Percentiles rank a stretch among this genome's conserved stretches.
phyloP scores from a whole-genome alignment of 2,329 filamentous ascomycete species.

The Lecanicillium sp. region DNA sequence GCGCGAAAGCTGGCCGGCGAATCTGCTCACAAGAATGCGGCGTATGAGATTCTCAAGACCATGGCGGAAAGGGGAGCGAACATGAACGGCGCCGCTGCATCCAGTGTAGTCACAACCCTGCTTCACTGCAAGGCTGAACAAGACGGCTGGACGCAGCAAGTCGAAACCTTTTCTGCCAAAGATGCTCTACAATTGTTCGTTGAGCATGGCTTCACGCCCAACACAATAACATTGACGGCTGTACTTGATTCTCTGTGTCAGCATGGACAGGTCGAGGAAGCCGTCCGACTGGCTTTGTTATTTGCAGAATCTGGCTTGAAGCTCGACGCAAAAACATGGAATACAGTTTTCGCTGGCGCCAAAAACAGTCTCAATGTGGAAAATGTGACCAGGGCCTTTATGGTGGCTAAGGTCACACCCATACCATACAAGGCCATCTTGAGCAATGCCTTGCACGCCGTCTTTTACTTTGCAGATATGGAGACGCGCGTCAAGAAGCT shows the following conservation, averaged over 20 bases:
- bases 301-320: slow-evolving; percentile 41
- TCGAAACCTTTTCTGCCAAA: slow-evolving; percentile 24
- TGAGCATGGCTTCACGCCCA: slow-evolving; percentile 55
- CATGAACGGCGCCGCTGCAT: slow-evolving; percentile 40
- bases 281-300: slow-evolving; percentile 28
- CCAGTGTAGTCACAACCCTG: slow-evolving; percentile 54
- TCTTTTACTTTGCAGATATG: slow-evolving; percentile 38
- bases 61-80: slow-evolving; percentile 35
- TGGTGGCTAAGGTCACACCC: slow-evolving; percentile 43
- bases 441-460: slow-evolving; percentile 40
- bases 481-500: slow-evolving; percentile 30
- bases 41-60: slow-evolving; percentile 36
- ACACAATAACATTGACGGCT: slow-evolving; percentile 57
- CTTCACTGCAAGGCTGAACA: slow-evolving; percentile 33
- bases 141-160: slow-evolving; percentile 20
- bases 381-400: slow-evolving; percentile 38
- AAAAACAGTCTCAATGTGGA: slow-evolving; percentile 50
- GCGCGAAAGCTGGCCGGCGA: slow-evolving; percentile 39
- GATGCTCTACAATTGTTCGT: slow-evolving; percentile 40
- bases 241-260: slow-evolving; percentile 66
- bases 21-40: slow-evolving; percentile 32
- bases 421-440: slow-evolving; percentile 31
- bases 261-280: slow-evolving; percentile 32
- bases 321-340: slow-evolving; percentile 61
- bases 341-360: slow-evolving; percentile 65